Evolutionary conservation across 768 basidiomycete species (phyloP).

Genomic region (Dioszegia aurantiaca): DNA sequence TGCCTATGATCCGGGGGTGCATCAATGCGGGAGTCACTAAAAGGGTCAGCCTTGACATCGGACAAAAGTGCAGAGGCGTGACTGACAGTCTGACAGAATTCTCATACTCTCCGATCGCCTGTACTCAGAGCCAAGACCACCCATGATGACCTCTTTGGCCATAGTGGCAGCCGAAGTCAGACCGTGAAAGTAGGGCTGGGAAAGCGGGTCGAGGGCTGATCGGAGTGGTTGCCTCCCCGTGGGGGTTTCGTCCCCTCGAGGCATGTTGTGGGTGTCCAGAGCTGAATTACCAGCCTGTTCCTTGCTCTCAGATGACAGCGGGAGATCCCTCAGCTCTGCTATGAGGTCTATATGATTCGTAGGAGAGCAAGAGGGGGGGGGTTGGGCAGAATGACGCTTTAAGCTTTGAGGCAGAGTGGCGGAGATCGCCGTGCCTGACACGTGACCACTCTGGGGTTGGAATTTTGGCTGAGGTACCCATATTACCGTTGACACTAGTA

Average conservation of each 20-base stretch:
- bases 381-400: no score
- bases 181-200: slow-evolving; percentile 27
- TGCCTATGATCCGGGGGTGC: slow-evolving; percentile 39
- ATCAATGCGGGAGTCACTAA: slow-evolving; percentile 49
- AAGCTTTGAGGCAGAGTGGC: no score
- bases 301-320: no score
- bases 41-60: background rate
- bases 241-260: slow-evolving; percentile 4
- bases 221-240: slow-evolving; percentile 29
- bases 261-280: background rate
- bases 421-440: no score
- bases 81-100: slow-evolving; percentile 49
- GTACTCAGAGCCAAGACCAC: slow-evolving; percentile 41
- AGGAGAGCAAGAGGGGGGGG: no score
- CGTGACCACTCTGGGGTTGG: no score
- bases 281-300: no score
- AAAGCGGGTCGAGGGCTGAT: slow-evolving; percentile 42
- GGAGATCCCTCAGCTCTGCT: no score
- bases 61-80: background rate
- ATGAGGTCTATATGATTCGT: background rate
- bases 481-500: no score
- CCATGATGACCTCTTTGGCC: slow-evolving; percentile 50
- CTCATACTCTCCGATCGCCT: slow-evolving; percentile 46
- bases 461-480: no score
- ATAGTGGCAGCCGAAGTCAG: slow-evolving; percentile 30